A percentile compares a stretch with the other conserved stretches of the same genome.
Evolutionary conservation across 2,329 filamentous ascomycete genomes (phyloP).

Genomic region (Ophiostoma piceae): DNA sequence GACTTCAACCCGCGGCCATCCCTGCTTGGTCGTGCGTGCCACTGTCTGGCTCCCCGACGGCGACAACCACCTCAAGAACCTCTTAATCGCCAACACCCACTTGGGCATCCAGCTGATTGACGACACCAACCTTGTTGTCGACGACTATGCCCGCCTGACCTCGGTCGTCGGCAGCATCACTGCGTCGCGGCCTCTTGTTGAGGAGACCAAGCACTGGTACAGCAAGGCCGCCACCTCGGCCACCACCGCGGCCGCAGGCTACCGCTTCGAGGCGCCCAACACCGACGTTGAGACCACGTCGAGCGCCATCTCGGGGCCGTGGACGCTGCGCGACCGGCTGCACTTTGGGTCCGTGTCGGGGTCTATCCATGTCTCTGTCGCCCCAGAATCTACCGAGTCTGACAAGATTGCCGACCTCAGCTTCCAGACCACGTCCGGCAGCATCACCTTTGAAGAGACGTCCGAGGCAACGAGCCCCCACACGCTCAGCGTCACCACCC

Average conservation of each 20-base stretch:
- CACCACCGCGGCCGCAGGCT: slow-evolving; percentile 26
- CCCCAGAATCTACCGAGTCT: slow-evolving; percentile 32
- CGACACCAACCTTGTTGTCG: slow-evolving; percentile 38
- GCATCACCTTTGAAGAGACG: slow-evolving; percentile 34
- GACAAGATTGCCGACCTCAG: slow-evolving; percentile 40
- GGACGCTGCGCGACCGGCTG: slow-evolving; percentile 48
- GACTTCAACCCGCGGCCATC: slow-evolving; percentile 29
- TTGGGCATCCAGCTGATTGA: slow-evolving; percentile 40
- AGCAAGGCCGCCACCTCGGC: neutral
- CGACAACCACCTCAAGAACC: slow-evolving; percentile 32
- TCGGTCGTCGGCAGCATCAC: slow-evolving; percentile 39
- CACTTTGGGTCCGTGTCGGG: slow-evolving; percentile 35
- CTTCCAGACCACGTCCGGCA: slow-evolving; percentile 42
- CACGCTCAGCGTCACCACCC: slow-evolving; percentile 43
- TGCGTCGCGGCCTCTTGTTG: slow-evolving; percentile 32
- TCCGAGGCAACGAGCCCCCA: slow-evolving; percentile 34
- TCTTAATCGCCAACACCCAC: slow-evolving; percentile 38
- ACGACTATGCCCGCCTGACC: slow-evolving; percentile 32
- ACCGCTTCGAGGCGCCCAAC: slow-evolving; percentile 40
- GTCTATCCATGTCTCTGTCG: neutral
- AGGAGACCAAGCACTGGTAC: neutral
- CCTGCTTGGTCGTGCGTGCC: slow-evolving; percentile 46
- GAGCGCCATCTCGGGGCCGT: slow-evolving; percentile 44
- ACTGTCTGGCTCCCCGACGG: slow-evolving; percentile 44
- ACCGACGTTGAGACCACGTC: slow-evolving; percentile 42